These are phyloP conservation scores for Cordyceps farinosa DNA, from an alignment of 2,329 filamentous ascomycete species.

Conservation along the genomic window DNA sequence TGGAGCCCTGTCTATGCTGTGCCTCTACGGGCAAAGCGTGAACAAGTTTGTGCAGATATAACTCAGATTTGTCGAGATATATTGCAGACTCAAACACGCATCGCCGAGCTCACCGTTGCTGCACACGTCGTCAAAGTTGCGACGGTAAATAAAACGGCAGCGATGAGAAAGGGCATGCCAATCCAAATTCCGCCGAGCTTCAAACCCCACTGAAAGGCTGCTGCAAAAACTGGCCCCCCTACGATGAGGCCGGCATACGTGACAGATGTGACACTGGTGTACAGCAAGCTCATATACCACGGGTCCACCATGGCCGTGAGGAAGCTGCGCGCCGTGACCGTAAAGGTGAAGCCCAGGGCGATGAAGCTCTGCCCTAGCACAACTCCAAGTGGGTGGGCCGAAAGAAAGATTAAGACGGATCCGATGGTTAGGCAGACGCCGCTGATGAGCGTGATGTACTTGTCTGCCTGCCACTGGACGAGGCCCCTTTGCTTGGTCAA, in stretches of 20 bases:
- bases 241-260: constrained; percentile 14
- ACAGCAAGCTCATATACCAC: constrained; percentile 18
- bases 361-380: constrained; percentile 17
- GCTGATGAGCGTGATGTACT: constrained; percentile 19
- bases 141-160: not conserved
- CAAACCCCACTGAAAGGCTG: constrained; percentile 17
- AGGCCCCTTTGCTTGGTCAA: constrained; percentile 6
- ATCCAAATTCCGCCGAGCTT: constrained; percentile 4
- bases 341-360: constrained; percentile 18
- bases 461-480: constrained; percentile 15
- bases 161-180: not conserved
- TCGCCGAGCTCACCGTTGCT: too few species aligned
- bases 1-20: too few species aligned
- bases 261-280: constrained; percentile 20
- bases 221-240: constrained; percentile 15
- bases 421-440: constrained; percentile 19
- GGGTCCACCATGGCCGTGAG: constrained; percentile 19
- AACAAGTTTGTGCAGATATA: too few species aligned
- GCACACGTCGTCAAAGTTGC: not conserved
- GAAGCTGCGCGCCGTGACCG: constrained; percentile 19
- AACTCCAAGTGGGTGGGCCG: constrained; percentile 11
- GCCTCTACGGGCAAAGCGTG: too few species aligned
- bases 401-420: constrained; percentile 17
- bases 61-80: too few species aligned
- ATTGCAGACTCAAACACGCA: too few species aligned